Percentiles rank a stretch among this genome's conserved stretches.
These are phyloP conservation scores for Penicillium oxalicum DNA, from an alignment of 2,329 filamentous ascomycete genomes.

Conservation along the genomic window DNA sequence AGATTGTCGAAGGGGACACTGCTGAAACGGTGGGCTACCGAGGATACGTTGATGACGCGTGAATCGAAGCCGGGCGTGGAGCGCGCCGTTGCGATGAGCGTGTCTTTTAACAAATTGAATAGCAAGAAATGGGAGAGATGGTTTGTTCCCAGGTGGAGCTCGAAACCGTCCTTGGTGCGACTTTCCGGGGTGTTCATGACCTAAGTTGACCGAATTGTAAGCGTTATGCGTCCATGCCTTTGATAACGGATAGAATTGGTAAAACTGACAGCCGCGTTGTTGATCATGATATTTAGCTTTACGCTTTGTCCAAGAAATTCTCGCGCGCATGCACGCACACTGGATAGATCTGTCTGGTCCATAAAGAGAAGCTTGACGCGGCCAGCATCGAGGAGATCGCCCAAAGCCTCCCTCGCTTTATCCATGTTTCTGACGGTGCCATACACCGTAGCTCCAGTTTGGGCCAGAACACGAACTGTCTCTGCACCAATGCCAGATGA, in stretches of 20 bases:
- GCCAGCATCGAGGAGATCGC: slow-evolving; percentile 24
- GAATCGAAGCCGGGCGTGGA: background rate
- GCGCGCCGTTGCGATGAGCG: slow-evolving; percentile 8
- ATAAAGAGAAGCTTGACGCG: slow-evolving; percentile 31
- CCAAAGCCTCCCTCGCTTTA: slow-evolving; percentile 31
- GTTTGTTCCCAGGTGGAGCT: slow-evolving; percentile 30
- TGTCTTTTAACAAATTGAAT: slow-evolving; percentile 23
- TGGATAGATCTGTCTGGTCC: slow-evolving; percentile 29
- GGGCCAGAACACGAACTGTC: slow-evolving; percentile 40
- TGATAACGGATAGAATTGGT: too few species aligned
- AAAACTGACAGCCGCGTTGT: slow-evolving; percentile 23
- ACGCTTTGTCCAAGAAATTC: slow-evolving; percentile 21
- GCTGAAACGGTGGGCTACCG: slow-evolving; percentile 15
- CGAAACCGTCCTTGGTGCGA: slow-evolving; percentile 24
- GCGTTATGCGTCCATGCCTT: too few species aligned
- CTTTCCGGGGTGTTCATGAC: background rate
- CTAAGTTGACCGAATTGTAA: too few species aligned
- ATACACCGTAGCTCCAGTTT: slow-evolving; percentile 30
- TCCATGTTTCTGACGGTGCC: slow-evolving; percentile 31
- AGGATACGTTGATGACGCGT: slow-evolving; percentile 9
- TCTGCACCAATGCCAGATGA: slow-evolving; percentile 41
- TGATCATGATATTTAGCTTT: slow-evolving; percentile 27
- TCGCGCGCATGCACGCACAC: slow-evolving; percentile 29
- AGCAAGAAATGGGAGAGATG: slow-evolving; percentile 32
- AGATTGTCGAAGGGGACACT: slow-evolving; percentile 24